A percentile compares a stretch with the other conserved stretches of the same genome.
phyloP scores from a whole-genome alignment of 208 protist genomes.

The Acanthamoeba triangularis region DNA sequence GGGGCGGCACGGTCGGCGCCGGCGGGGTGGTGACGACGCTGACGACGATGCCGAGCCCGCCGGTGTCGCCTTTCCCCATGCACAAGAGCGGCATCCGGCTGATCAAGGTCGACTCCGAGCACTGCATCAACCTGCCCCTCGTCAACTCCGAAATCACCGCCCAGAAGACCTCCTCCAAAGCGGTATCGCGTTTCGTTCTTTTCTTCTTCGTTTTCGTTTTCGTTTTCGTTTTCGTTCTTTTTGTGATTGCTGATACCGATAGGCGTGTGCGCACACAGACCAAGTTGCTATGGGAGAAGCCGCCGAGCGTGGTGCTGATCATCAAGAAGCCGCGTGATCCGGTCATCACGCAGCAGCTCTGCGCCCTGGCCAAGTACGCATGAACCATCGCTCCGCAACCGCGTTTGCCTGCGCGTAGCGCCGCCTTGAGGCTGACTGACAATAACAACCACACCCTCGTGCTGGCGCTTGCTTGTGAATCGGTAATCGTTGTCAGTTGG shows the following conservation, averaged over 20 bases:
- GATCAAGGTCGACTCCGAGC: constrained; percentile 50
- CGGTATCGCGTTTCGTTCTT: background rate
- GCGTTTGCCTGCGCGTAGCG: too few species aligned
- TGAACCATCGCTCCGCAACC: background rate
- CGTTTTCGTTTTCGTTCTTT: background rate
- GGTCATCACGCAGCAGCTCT: constrained; percentile 63
- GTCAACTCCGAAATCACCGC: constrained; percentile 46
- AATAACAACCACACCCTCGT: background rate
- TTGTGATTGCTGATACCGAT: background rate
- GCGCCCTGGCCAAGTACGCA: constrained; percentile 8
- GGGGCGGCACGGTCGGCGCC: background rate
- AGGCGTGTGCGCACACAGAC: background rate
- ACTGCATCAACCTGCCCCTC: constrained; percentile 28
- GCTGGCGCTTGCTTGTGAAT: background rate
- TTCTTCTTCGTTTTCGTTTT: background rate
- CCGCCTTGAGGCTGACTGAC: too few species aligned
- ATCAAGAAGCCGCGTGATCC: constrained; percentile 86
- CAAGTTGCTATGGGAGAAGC: constrained; percentile 80
- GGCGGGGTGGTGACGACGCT: background rate
- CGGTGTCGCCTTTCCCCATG: background rate
- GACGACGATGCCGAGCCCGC: background rate
- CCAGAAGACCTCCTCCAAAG: constrained; percentile 44
- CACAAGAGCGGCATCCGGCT: constrained; percentile 58
- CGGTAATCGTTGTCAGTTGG: constrained; percentile 61
- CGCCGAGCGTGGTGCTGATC: constrained; percentile 84